phyloP scores from a whole-genome alignment of 108 stramenopile species.

The Fragilaria radians region DNA sequence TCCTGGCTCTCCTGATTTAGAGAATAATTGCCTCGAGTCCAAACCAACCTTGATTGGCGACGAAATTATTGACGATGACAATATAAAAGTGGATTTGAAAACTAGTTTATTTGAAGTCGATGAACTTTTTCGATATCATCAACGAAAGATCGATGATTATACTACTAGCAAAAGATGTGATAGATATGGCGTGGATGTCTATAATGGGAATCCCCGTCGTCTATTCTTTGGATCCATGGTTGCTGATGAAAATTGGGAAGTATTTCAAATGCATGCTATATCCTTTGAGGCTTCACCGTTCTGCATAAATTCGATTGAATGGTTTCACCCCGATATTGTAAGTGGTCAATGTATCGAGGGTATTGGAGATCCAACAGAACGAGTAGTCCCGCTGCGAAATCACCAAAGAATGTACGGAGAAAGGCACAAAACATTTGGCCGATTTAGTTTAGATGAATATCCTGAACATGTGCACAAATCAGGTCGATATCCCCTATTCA shows the following conservation, averaged over 20 bases:
- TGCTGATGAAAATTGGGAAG: constrained; percentile 39
- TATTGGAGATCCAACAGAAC: constrained; percentile 11
- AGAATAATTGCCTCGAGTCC: too few relatives aligned
- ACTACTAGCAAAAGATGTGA: neutral
- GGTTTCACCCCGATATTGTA: constrained; percentile 48
- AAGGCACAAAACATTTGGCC: constrained; percentile 8
- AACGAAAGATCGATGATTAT: neutral
- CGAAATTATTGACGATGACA: too few relatives aligned
- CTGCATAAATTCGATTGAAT: constrained; percentile 21
- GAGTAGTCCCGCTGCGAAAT: constrained; percentile 14
- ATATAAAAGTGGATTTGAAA: too few relatives aligned
- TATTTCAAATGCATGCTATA: constrained; percentile 18
- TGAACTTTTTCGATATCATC: neutral
- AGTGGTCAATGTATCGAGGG: constrained; percentile 37
- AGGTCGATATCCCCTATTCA: constrained; percentile 13
- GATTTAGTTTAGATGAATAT: neutral
- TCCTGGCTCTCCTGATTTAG: too few relatives aligned
- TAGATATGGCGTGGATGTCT: neutral
- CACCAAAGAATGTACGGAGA: constrained; percentile 9
- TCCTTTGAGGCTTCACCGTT: constrained; percentile 38
- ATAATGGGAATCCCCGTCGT: neutral
- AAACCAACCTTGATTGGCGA: too few relatives aligned
- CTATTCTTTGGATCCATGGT: constrained; percentile 11
- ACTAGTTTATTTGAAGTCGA: neutral
- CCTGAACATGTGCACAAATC: constrained; percentile 10